Base-by-base conservation (phyloP, 176 grass and related monocot species). In the Phoenix roebelenii region DNA sequence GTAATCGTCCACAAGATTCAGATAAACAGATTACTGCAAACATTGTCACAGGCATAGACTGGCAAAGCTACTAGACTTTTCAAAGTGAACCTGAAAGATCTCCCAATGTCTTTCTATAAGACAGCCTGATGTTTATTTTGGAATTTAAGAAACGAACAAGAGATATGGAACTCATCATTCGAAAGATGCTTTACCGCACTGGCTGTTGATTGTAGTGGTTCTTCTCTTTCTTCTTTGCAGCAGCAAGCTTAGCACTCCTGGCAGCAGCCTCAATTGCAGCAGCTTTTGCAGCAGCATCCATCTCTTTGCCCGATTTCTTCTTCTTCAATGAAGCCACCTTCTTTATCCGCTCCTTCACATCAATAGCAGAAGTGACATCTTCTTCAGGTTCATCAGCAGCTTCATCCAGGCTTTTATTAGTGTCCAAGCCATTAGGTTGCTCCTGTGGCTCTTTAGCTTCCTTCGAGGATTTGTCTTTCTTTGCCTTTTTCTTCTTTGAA, bases 401-500 rank as follows among this genome's bases (percentile, higher is more conserved):
- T 54, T 87, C 77, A 23, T 71, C 68, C 0, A 16, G 1, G 66
- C 25, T 66, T 20, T 50, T 62, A 39, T 81, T 60, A 25, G n/a
- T 63, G 24, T 96, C 80, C 14, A 74, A 24, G 48, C 54, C 87
- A 29, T 84, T 77, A 30, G 74, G 67, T 69, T 80, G 56, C 63
- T 71, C 78, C 22, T 61, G 80, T 23, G 67, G 23, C 70, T 91
- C 92, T 67, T 96, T 89, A 23, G 54, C 32, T 39, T 84, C 86
- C 80, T 90, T 87, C 44, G 54, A 71, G 18, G 18, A 75, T 73
- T 86, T 95, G 15, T 95, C 91, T 72, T 90, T 90, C 75, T 85
- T 93, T 3, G 75, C 79, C 74, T 95, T 95, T 76, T 95, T 96
- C 67, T 96, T 96, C 75, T 90, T 96, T 2, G 80, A 81, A 51